These are phyloP conservation scores for Mallotus nudiflorus DNA, from an alignment of 345 rosid genomes.

Conservation along the genomic window DNA sequence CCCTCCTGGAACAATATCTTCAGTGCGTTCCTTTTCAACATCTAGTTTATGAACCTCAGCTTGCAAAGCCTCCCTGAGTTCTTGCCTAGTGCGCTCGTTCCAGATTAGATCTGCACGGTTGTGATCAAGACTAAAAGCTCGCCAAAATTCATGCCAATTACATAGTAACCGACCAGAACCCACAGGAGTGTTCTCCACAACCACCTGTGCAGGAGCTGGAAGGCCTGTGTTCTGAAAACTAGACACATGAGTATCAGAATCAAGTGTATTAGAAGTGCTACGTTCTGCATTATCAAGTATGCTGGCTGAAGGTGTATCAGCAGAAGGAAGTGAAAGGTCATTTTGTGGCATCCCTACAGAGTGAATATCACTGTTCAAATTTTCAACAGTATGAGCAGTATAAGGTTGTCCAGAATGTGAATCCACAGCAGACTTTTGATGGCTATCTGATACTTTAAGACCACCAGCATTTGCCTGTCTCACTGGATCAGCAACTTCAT, in stretches of 20 bases:
- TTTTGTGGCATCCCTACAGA: conserved; percentile 49
- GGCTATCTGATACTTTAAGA: conserved; percentile 46
- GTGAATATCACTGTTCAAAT: conserved; percentile 38
- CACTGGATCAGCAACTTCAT: conserved; percentile 55
- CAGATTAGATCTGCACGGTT: conserved; percentile 99
- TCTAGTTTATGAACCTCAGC: conserved; percentile 96
- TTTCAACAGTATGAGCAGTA: conserved; percentile 48
- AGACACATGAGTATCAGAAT: conserved; percentile 45
- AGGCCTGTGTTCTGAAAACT: conserved; percentile 53
- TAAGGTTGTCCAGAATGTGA: conserved; percentile 46
- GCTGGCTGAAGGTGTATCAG: conserved; percentile 38
- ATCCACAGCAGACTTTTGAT: conserved; percentile 50
- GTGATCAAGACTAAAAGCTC: conserved; percentile 97
- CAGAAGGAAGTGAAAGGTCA: conserved; percentile 49
- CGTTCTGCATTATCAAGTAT: conserved; percentile 49
- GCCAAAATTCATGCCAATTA: conserved; percentile 98
- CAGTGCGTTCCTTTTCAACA: conserved; percentile 95
- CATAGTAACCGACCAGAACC: conserved; percentile 92
- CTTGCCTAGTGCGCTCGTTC: conserved; percentile 99
- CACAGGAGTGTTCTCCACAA: conserved; percentile 85
- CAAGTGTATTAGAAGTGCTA: conserved; percentile 42
- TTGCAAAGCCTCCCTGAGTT: conserved; percentile 91
- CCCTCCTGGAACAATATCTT: conserved; percentile 87
- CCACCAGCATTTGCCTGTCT: conserved; percentile 46
- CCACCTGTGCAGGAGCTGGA: conserved; percentile 98